A percentile compares a stretch with the other conserved stretches of the same genome.
These are phyloP conservation scores for Ophiostoma quercus DNA, from an alignment of 2,329 filamentous ascomycete species.

Conservation along the genomic window DNA sequence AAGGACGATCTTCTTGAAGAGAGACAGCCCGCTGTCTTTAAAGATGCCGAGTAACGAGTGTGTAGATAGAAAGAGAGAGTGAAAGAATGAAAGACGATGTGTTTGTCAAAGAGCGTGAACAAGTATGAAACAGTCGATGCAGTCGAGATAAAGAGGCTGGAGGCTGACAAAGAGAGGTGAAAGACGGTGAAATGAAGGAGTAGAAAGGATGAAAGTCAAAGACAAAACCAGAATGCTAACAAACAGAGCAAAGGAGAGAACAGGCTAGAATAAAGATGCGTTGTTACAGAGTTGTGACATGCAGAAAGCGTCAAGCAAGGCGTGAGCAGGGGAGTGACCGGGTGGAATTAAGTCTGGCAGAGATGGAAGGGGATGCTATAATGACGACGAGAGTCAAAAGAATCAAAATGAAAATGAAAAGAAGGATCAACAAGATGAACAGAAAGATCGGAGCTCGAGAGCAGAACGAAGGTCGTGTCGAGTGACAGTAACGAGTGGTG, in stretches of 20 bases:
- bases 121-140: neutral
- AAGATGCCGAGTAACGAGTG: neutral
- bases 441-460: neutral
- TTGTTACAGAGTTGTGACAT: neutral
- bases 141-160: neutral
- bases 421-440: neutral
- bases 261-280: neutral
- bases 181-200: neutral
- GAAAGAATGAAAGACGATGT: neutral
- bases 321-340: neutral
- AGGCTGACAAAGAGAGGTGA: neutral
- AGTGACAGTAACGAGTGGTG: neutral
- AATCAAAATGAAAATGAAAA: neutral
- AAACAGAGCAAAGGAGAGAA: neutral
- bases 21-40: constrained; percentile 5
- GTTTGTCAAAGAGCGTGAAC: constrained; percentile 15
- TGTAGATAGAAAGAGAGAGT: neutral
- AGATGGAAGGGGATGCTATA: constrained; percentile 22
- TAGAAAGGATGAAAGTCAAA: neutral
- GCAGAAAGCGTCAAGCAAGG: neutral
- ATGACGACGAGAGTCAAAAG: neutral
- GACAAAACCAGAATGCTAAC: neutral
- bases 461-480: neutral
- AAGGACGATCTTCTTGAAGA: neutral
- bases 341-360: neutral